Evolutionary conservation across 371 early-diverging fungal genomes (phyloP).

Genomic region (Mortierella sp.): DNA sequence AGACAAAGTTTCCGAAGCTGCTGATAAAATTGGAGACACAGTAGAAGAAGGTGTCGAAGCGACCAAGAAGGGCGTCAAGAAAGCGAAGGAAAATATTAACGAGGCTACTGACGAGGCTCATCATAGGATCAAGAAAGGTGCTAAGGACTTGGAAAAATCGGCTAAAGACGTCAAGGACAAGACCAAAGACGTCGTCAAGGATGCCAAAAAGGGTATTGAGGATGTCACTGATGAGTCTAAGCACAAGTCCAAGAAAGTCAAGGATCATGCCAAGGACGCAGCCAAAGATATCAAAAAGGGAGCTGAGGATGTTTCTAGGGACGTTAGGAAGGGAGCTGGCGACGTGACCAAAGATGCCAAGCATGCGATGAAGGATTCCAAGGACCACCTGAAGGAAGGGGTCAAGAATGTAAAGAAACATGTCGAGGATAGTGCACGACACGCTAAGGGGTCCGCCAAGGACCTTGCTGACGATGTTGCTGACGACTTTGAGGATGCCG

Average conservation of each 20-base stretch:
- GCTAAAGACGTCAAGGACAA: constrained; percentile 15
- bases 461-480: constrained; percentile 3
- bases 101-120: not conserved
- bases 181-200: constrained; percentile 13
- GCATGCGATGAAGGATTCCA: constrained; percentile 10
- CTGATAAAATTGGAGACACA: constrained; percentile 9
- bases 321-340: constrained; percentile 7
- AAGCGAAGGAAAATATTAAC: constrained; percentile 9
- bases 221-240: constrained; percentile 6
- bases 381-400: constrained; percentile 9
- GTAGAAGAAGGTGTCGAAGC: constrained; percentile 24
- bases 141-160: constrained; percentile 8
- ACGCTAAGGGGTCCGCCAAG: constrained; percentile 10
- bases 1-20: constrained; percentile 18
- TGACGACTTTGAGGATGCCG: constrained; percentile 31
- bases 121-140: constrained; percentile 10
- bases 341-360: constrained; percentile 14
- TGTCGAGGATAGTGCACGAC: constrained; percentile 8
- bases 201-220: constrained; percentile 19
- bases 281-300: constrained; percentile 15
- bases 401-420: constrained; percentile 9
- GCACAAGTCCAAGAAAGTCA: constrained; percentile 17
- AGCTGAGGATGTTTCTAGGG: constrained; percentile 11
- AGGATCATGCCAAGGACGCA: constrained; percentile 14
- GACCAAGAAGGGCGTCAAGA: constrained; percentile 12